Evolutionary conservation across 2,329 filamentous ascomycete genomes (phyloP), one percentile per base, ranked within the genome.

Genomic region (Chalaropsis ovoidea): DNA sequence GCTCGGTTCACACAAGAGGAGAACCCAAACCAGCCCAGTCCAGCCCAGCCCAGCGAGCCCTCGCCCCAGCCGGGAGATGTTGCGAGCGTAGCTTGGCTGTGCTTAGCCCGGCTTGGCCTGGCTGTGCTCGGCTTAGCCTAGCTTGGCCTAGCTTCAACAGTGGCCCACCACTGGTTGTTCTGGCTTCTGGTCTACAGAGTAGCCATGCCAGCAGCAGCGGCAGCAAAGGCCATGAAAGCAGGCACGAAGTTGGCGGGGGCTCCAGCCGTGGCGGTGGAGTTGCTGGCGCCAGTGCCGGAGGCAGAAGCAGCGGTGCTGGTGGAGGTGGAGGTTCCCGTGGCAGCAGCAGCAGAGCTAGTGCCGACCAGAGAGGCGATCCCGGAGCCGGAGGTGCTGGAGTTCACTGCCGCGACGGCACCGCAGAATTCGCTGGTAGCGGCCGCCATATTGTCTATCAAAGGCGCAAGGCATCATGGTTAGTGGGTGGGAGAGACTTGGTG

Each of bases 391-490:
- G 56, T 31, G 27, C 56, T 47, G n/a, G n/a, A n/a, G n/a, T n/a
- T n/a, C n/a, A n/a, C n/a, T n/a, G n/a, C n/a, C 63, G 69, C 54
- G 41, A 63, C 67, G 31, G 63, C 64, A 61, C 56, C 58, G 67
- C 58, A 63, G 41, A 64, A 67, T 27, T 68, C 31, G 11, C 56
- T 62, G 27, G 73, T 72, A 52, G 75, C 75, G 66, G 76, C 75
- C 60, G 77, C 71, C 56, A 78, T 76, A 69, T 77, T 68, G 70
- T 71, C 76, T 78, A 56, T 17, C 11, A 17, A 3, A 22, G 19
- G 31, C 42, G 42, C 11, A n/a, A 43, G 13, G 62, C 24, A 19
- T 3, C n/a, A 22, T 61, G 19, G 70, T 71, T 69, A 71, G 70
- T 58, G 19, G 19, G 45, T 27, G 27, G 15, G 31, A 31, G 31